Conservation (phyloP, 1,284 basidiomycete genomes). For the Trichosporon inkin region DNA sequence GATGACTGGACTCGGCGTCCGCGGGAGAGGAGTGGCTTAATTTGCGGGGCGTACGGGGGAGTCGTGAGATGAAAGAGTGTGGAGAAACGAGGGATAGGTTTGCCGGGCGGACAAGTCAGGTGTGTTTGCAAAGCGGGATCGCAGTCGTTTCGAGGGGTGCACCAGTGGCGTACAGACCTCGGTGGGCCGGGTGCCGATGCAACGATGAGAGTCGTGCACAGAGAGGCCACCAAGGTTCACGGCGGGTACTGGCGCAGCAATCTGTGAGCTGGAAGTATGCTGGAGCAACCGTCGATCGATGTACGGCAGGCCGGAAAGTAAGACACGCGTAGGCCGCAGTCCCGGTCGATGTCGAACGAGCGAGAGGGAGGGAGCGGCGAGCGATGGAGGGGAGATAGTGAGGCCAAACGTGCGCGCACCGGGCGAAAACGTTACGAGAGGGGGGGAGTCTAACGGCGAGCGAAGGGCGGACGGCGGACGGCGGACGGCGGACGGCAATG, state of each 20-base stretch:
- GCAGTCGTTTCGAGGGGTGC: constrained; percentile 4
- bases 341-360: background rate
- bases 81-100: background rate
- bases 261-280: too few relatives aligned
- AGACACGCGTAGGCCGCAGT: background rate
- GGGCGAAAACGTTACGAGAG: constrained; percentile 7
- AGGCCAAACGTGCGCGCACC: constrained; percentile 8
- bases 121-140: constrained; percentile 4
- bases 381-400: background rate
- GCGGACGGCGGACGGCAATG: background rate
- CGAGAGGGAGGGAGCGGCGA: background rate
- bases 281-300: too few relatives aligned
- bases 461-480: background rate
- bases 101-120: background rate
- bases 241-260: too few relatives aligned
- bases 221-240: too few relatives aligned
- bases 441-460: background rate
- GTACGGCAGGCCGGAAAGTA: too few relatives aligned
- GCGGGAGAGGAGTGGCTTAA: background rate
- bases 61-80: constrained; percentile 4
- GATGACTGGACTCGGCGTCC: background rate
- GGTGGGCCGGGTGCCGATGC: too few relatives aligned
- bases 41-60: constrained; percentile 3
- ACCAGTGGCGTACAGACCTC: background rate
- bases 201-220: too few relatives aligned